Conservation (phyloP, 345 rosid genomes). For the Salix koriyanagi region DNA sequence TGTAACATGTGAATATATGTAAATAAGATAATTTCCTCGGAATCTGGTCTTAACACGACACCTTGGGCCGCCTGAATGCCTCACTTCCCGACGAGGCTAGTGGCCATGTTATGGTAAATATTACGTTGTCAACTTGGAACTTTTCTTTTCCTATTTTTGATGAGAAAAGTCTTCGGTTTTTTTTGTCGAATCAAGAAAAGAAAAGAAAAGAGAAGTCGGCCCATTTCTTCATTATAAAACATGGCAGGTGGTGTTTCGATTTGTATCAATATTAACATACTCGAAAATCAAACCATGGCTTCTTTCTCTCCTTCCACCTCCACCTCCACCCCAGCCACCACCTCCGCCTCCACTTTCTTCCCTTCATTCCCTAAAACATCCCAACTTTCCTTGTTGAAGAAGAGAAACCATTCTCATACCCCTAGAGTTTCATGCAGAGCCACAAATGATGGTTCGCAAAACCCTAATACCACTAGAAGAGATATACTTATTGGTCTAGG, state of each 20-base stretch:
- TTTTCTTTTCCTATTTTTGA: too few relatives aligned
- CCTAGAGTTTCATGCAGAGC: conserved; percentile 26
- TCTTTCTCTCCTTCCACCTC: background rate
- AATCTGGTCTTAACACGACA: too few relatives aligned
- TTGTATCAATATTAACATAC: too few relatives aligned
- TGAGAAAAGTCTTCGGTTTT: too few relatives aligned
- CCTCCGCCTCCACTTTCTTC: background rate
- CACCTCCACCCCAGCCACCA: background rate
- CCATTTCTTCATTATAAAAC: conserved; percentile 12
- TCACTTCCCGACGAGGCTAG: too few relatives aligned
- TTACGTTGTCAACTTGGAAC: too few relatives aligned
- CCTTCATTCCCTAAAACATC: conserved; percentile 18
- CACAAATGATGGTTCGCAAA: conserved; percentile 9
- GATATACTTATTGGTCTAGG: conserved; percentile 49
- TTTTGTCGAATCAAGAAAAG: too few relatives aligned
- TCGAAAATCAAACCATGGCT: conserved; percentile 17
- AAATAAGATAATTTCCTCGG: too few relatives aligned
- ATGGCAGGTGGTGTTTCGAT: background rate
- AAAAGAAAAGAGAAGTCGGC: background rate
- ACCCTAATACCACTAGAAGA: conserved; percentile 31
- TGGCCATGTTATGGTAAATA: too few relatives aligned
- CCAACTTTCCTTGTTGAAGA: conserved; percentile 20
- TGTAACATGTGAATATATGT: too few relatives aligned
- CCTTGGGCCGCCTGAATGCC: too few relatives aligned
- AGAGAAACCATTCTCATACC: background rate